Conservation (phyloP, 2,329 filamentous ascomycete genomes). For the Colletotrichum chrysophilum region DNA sequence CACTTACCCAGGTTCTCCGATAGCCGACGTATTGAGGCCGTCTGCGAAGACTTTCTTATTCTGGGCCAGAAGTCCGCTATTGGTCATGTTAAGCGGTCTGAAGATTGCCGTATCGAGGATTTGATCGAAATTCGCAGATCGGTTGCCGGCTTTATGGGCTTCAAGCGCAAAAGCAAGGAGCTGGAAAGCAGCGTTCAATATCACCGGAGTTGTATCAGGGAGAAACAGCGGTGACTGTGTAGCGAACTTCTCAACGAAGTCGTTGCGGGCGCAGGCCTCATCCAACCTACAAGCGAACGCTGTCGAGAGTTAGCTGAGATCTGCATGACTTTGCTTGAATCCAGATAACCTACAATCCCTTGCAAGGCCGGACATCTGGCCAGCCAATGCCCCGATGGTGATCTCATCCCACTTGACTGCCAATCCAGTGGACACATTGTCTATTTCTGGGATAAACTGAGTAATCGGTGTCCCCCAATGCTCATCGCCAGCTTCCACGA, state of each 20-base stretch:
- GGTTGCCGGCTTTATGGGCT: not conserved
- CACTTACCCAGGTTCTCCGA: conserved; percentile 25
- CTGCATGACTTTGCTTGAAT: not conserved
- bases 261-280: conserved; percentile 9
- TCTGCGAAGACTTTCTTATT: conserved; percentile 13
- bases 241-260: conserved; percentile 21
- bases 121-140: not conserved
- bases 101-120: conserved; percentile 14
- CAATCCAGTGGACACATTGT: not conserved
- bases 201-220: conserved; percentile 27
- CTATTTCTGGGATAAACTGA: conserved; percentile 30
- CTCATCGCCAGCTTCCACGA: conserved; percentile 29
- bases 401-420: conserved; percentile 25
- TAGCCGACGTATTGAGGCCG: conserved; percentile 4
- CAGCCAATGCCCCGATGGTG: conserved; percentile 26
- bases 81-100: conserved; percentile 23
- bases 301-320: not conserved
- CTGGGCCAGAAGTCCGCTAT: conserved; percentile 10
- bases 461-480: conserved; percentile 33
- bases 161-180: conserved; percentile 27
- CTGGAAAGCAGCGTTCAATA: conserved; percentile 30
- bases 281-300: conserved; percentile 20
- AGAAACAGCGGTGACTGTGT: conserved; percentile 22
- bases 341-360: conserved; percentile 20
- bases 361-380: conserved; percentile 28